phyloP scores from a whole-genome alignment of 2,329 filamentous ascomycete genomes.

The Fusarium coffeatum region DNA sequence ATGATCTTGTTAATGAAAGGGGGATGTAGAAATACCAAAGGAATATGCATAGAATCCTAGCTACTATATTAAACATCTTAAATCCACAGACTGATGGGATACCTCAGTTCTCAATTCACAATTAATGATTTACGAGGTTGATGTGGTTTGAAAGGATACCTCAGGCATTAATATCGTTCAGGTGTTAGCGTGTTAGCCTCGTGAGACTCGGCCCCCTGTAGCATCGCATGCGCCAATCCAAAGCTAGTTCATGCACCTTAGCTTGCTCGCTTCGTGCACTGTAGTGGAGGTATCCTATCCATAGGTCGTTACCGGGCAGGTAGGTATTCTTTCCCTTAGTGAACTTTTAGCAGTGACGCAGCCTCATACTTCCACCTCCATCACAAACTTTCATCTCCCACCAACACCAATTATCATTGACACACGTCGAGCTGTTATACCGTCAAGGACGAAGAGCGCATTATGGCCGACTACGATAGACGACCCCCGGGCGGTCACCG shows the following conservation, averaged over 20 bases:
- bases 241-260: slow-evolving; percentile 38
- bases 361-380: slow-evolving; percentile 23
- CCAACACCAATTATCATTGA: slow-evolving; percentile 21
- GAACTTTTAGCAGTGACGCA: slow-evolving; percentile 44
- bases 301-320: no score
- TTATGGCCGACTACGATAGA: slow-evolving; percentile 68
- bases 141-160: slow-evolving; percentile 14
- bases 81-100: background rate
- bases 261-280: slow-evolving; percentile 17
- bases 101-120: background rate
- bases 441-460: slow-evolving; percentile 30
- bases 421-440: slow-evolving; percentile 1
- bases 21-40: background rate
- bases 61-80: background rate
- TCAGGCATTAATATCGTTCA: slow-evolving; percentile 31
- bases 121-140: background rate
- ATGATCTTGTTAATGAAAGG: background rate
- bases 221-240: slow-evolving; percentile 24
- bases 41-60: background rate
- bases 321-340: background rate
- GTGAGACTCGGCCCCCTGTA: slow-evolving; percentile 8
- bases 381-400: slow-evolving; percentile 24
- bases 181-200: slow-evolving; percentile 32
- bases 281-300: slow-evolving; percentile 36
- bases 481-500: slow-evolving; percentile 67